Percentiles rank a stretch among this genome's conserved stretches.
Evolutionary conservation across 2,329 filamentous ascomycete species (phyloP).

Genomic region (Colletotrichum acutatum): DNA sequence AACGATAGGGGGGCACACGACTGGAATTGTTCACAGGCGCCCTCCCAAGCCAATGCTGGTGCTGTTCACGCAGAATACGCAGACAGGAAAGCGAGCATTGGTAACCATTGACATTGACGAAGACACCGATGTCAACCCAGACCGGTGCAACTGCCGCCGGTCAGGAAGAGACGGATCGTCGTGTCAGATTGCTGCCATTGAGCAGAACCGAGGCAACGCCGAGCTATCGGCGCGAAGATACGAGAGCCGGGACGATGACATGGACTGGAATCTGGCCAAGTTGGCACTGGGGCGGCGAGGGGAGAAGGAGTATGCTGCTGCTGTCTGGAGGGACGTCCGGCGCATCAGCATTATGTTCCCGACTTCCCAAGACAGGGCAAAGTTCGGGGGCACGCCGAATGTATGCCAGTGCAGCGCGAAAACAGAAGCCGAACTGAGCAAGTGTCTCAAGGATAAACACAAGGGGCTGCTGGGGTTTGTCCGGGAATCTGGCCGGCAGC

Average conservation of each 20-base stretch:
- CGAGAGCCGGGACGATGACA: constrained; percentile 36
- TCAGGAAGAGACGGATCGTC: constrained; percentile 40
- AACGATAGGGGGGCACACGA: constrained; percentile 39
- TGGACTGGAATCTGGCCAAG: constrained; percentile 45
- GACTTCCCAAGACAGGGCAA: constrained; percentile 35
- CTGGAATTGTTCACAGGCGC: constrained; percentile 43
- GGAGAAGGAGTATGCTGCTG: constrained; percentile 22
- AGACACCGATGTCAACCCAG: constrained; percentile 46
- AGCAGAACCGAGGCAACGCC: constrained; percentile 41
- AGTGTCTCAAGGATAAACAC: constrained; percentile 42
- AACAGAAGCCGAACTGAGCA: constrained; percentile 39
- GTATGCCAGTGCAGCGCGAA: constrained; percentile 41
- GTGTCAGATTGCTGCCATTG: constrained; percentile 36
- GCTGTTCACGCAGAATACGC: constrained; percentile 43
- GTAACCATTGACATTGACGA: constrained; percentile 47
- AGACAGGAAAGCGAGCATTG: constrained; percentile 40
- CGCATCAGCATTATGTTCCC: constrained; percentile 47
- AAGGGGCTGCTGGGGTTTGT: constrained; percentile 44
- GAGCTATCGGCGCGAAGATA: constrained; percentile 43
- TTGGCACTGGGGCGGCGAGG: constrained; percentile 39
- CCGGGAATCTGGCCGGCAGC: constrained; percentile 42
- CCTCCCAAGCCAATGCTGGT: constrained; percentile 49
- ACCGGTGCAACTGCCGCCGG: constrained; percentile 47
- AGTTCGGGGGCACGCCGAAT: constrained; percentile 43
- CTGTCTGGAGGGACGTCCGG: constrained; percentile 41